Evolutionary conservation across 306 rosid genomes (phyloP).

Genomic region (Trifolium fragiferum): DNA sequence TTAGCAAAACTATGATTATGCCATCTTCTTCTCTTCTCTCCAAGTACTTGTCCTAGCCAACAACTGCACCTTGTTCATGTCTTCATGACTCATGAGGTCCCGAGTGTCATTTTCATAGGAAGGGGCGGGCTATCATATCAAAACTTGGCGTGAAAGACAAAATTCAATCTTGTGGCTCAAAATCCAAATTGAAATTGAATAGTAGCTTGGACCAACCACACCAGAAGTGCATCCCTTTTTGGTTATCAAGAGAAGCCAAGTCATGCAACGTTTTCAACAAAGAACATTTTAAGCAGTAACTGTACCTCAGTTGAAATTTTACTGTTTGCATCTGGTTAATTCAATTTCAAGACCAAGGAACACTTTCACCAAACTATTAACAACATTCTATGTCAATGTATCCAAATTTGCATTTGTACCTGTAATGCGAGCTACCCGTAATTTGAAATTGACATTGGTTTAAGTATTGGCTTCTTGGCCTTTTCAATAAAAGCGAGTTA

Average conservation of each 20-base stretch:
- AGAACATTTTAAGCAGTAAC: not conserved
- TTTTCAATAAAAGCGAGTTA: not conserved
- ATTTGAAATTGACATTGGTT: not conserved
- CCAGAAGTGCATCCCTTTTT: constrained; percentile 7
- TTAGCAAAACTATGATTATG: not conserved
- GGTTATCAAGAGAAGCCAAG: constrained; percentile 16
- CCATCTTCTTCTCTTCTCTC: not conserved
- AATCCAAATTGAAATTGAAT: constrained; percentile 19
- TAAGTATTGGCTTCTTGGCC: not conserved
- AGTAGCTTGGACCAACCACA: constrained; percentile 1
- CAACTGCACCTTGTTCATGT: not conserved
- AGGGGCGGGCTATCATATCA: constrained; percentile 9
- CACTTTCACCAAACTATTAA: not conserved
- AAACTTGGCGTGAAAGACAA: constrained; percentile 46
- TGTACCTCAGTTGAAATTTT: not conserved
- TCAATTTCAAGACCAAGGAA: not conserved
- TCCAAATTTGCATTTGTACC: not conserved
- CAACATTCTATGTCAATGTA: not conserved
- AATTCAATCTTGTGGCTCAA: constrained; percentile 10
- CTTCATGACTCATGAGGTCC: too few relatives aligned
- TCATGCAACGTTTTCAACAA: constrained; percentile 4
- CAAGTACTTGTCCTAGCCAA: not conserved
- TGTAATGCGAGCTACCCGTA: not conserved
- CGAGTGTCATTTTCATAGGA: constrained; percentile 26
- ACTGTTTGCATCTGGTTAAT: not conserved